These are phyloP conservation scores for Paulownia fortunei DNA, from an alignment of 257 asterid species.

Conservation along the genomic window DNA sequence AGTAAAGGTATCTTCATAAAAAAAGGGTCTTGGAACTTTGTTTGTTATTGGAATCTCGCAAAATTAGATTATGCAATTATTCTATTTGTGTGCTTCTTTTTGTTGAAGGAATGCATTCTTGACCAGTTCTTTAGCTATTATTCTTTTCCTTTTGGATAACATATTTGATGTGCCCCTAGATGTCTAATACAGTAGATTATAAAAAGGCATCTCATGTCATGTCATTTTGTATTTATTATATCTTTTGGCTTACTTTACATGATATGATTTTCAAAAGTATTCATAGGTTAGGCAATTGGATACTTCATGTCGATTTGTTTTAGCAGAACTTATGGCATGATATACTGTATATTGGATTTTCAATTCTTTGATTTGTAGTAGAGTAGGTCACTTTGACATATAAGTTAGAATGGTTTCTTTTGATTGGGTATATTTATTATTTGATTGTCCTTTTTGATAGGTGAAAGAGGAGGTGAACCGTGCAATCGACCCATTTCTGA, in stretches of 20 bases:
- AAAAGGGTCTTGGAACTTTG: neutral
- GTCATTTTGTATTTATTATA: neutral
- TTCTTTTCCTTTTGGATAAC: neutral
- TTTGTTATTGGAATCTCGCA: neutral
- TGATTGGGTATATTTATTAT: neutral
- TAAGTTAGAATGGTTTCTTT: conserved; percentile 4
- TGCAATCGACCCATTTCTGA: conserved; percentile 35
- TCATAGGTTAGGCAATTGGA: neutral
- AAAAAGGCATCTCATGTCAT: neutral
- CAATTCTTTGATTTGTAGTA: neutral
- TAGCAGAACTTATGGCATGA: neutral
- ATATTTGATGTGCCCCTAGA: neutral
- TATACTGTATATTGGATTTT: neutral
- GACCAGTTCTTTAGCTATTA: neutral
- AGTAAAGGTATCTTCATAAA: neutral
- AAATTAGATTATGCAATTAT: neutral
- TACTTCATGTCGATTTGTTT: neutral
- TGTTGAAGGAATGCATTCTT: conserved; percentile 1
- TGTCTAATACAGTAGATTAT: neutral
- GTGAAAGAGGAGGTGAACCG: conserved; percentile 63
- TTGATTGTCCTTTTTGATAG: conserved; percentile 36
- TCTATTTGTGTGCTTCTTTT: conserved; percentile 14
- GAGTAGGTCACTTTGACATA: neutral
- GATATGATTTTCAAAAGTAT: neutral
- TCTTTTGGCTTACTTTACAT: neutral